Evolutionary conservation across 2,329 filamentous ascomycete genomes (phyloP).

Genomic region (Cladosporium austrohemisphaericum): DNA sequence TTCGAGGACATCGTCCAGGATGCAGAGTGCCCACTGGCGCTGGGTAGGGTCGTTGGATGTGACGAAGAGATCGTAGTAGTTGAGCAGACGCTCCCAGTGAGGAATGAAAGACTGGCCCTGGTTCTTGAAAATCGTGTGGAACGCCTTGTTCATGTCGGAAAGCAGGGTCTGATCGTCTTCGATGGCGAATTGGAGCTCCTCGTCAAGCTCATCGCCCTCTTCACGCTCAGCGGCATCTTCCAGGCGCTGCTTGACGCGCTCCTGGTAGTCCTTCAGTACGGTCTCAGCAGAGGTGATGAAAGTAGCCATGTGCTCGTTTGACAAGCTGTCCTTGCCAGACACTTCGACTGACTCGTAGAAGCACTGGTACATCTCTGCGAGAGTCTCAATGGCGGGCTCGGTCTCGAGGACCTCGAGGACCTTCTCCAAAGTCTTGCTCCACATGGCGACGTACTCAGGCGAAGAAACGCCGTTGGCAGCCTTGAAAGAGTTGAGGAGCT

Average conservation of each 20-base stretch:
- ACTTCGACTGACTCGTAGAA: slow-evolving; percentile 99
- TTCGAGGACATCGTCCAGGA: slow-evolving; percentile 96
- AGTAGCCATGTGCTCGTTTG: slow-evolving; percentile 70
- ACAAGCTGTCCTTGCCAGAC: slow-evolving; percentile 79
- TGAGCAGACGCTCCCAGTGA: slow-evolving; percentile 80
- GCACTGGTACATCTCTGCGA: slow-evolving; percentile 99
- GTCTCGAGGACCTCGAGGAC: slow-evolving; percentile 88
- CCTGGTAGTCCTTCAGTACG: slow-evolving; percentile 88
- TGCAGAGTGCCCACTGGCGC: slow-evolving; percentile 97
- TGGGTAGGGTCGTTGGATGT: slow-evolving; percentile 80
- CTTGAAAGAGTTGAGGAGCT: slow-evolving; percentile 90
- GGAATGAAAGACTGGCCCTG: slow-evolving; percentile 80
- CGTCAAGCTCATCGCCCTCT: slow-evolving; percentile 68
- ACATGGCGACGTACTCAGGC: slow-evolving; percentile 73
- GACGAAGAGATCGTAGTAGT: slow-evolving; percentile 82
- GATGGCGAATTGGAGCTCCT: slow-evolving; percentile 84
- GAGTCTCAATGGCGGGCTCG: slow-evolving; percentile 90
- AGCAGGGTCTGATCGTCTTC: slow-evolving; percentile 96
- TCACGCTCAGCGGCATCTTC: slow-evolving; percentile 82
- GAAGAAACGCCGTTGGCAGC: slow-evolving; percentile 81
- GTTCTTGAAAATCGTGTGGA: slow-evolving; percentile 98
- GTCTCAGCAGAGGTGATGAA: slow-evolving; percentile 86
- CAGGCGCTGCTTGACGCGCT: slow-evolving; percentile 74
- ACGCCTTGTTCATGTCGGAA: slow-evolving; percentile 99
- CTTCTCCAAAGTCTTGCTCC: slow-evolving; percentile 82